phyloP scores from a whole-genome alignment of 225 moss, liverwort and hornwort genomes.

The Anthoceros angustus region DNA sequence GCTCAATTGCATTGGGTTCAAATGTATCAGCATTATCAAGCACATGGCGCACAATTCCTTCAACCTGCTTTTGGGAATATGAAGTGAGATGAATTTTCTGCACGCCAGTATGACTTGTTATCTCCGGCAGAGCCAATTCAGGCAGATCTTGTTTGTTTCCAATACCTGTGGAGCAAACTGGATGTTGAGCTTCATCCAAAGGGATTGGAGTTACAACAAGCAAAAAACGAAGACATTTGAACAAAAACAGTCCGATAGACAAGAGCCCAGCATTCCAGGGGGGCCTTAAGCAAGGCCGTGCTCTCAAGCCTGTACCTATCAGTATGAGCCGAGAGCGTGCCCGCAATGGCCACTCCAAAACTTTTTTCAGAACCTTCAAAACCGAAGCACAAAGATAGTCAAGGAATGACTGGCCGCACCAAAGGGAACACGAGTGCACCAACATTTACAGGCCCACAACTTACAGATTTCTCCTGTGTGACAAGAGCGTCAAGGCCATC shows the following conservation, averaged over 20 bases:
- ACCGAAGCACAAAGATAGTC: not conserved
- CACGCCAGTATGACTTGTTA: slow-evolving; percentile 1
- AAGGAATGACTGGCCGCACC: no score
- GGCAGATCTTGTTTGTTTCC: not conserved
- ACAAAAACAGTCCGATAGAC: no score
- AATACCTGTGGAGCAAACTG: not conserved
- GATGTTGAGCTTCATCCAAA: no score
- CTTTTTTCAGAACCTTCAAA: not conserved
- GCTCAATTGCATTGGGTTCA: not conserved
- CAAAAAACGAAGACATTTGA: no score
- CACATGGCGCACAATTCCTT: not conserved
- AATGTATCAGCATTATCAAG: not conserved
- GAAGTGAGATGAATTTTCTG: not conserved
- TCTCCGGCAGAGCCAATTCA: not conserved
- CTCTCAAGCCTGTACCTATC: no score
- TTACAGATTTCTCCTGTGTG: not conserved
- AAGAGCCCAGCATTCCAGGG: no score
- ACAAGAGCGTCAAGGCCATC: not conserved
- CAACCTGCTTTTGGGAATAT: not conserved
- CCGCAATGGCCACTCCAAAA: not conserved
- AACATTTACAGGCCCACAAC: not conserved
- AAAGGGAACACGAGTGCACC: no score
- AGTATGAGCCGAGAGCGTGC: not conserved
- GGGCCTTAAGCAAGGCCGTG: no score
- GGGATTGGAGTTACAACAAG: no score